Conservation (phyloP, 805 yeast genomes). For the Candida coquimbonensis region DNA sequence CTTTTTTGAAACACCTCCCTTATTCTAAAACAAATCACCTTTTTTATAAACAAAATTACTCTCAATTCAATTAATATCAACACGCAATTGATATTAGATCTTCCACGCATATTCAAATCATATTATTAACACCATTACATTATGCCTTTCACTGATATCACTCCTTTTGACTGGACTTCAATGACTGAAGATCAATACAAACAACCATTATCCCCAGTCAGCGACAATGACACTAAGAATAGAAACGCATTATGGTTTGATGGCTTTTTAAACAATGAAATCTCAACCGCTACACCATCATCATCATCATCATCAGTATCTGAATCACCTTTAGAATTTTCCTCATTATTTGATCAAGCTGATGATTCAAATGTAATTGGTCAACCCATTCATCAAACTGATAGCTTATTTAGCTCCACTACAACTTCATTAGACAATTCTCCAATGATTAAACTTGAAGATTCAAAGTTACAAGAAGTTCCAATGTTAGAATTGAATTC, state of each 20-base stretch:
- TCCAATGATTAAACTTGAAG: constrained; percentile 25
- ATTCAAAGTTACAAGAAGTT: constrained; percentile 9
- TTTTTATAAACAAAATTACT: not conserved
- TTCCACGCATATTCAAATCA: too few relatives aligned
- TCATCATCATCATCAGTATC: constrained; percentile 1
- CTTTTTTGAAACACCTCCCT: not conserved
- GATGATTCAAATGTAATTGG: not conserved
- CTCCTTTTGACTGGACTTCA: constrained; percentile 21
- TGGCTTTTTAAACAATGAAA: constrained; percentile 13
- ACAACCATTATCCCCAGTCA: constrained; percentile 9
- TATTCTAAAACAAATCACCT: not conserved
- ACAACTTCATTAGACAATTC: constrained; percentile 24
- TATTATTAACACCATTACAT: too few relatives aligned
- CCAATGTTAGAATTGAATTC: constrained; percentile 1
- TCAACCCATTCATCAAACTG: constrained; percentile 7
- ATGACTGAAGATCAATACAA: constrained; percentile 11
- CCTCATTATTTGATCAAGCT: constrained; percentile 19
- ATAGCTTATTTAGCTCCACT: constrained; percentile 19
- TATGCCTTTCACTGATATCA: constrained; percentile 14
- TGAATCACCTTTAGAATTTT: constrained; percentile 22
- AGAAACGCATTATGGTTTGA: constrained; percentile 16
- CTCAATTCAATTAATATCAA: not conserved
- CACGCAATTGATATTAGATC: too few relatives aligned
- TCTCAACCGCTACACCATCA: constrained; percentile 10
- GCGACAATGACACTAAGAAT: constrained; percentile 8